Base-by-base conservation (phyloP, 2,329 filamentous ascomycete genomes). In the Verticillium nonalfalfae region DNA sequence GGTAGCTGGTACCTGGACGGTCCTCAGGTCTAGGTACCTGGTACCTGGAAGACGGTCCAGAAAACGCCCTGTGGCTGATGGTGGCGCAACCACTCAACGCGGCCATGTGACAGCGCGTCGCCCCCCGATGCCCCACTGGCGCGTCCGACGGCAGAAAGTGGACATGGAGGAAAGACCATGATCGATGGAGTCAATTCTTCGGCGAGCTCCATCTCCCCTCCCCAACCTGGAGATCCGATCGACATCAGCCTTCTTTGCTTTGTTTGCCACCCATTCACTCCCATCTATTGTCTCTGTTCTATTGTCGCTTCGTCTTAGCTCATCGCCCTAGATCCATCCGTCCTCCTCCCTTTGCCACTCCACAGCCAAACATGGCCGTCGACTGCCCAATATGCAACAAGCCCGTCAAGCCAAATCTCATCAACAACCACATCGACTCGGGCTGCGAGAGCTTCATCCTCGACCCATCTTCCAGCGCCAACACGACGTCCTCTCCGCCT, bases 351-450 rank as follows among this genome's bases (percentile, higher is more conserved):
- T 26, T 26, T 26, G 26, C 26, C 26, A 26, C 26, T 26, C 26
- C 14, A 15, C 45, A n/a, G 4, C 50, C 50, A 61, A 18, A n/a
- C 56, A 66, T 65, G 64, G 69, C 74, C 70, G 90, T 96, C 67
- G 84, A 86, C 69, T 97, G 93, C 72, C 93, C 93, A 15, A 90
- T 93, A 66, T 97, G 93, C 79, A 81, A 85, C 70, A 89, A 90
- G 68, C 79, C 82, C 61, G 91, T 95, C 69, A 88, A 85, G 66
- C 78, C 88, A 66, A 78, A 79, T 70, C 85, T 89, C 67, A 98
- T 98, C 80, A 98, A 98, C 76, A 82, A 83, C 67, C 94, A 98
- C 75, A 86, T 98, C 71, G 95, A 98, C 77, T 94, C 91, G 35
- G 85, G 84, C 66, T 98, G 94, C 78, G 75, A 84, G 63, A 81